These are phyloP conservation scores for Coniochaeta sp. DNA, from an alignment of 2,329 filamentous ascomycete genomes.

Conservation along the genomic window DNA sequence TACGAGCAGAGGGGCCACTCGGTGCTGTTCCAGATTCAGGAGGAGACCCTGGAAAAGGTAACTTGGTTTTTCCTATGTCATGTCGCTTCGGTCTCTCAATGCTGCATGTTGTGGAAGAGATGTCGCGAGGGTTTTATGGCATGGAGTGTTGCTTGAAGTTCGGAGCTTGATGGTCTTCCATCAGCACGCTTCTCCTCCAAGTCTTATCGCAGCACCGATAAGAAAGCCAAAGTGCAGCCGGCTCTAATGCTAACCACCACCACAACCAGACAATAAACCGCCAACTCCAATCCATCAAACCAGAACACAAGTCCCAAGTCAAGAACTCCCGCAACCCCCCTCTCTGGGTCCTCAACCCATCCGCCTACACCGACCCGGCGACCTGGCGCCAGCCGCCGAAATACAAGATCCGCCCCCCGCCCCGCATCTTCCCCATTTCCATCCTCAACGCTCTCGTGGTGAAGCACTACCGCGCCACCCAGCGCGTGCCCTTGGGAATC, in stretches of 20 bases:
- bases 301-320: constrained; percentile 11
- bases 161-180: no score
- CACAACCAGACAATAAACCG: background rate
- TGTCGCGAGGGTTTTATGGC: no score
- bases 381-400: background rate
- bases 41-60: constrained; percentile 54
- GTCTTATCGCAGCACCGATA: constrained; percentile 12
- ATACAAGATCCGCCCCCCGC: background rate
- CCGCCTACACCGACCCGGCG: background rate
- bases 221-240: no score
- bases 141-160: no score
- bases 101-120: no score
- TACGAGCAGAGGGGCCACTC: constrained; percentile 29
- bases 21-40: constrained; percentile 48
- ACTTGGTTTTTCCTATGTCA: constrained; percentile 4
- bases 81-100: no score
- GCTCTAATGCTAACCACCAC: constrained; percentile 4
- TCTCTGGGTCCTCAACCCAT: constrained; percentile 4
- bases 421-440: constrained; percentile 29
- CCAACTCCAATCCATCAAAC: constrained; percentile 3
- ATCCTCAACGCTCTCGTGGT: constrained; percentile 38
- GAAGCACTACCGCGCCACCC: constrained; percentile 40
- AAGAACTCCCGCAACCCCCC: constrained; percentile 4
- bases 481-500: constrained; percentile 39
- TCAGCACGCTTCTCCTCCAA: no score